A percentile compares a stretch with the other conserved stretches of the same genome.
phyloP scores from a whole-genome alignment of 768 basidiomycete genomes.

The Sarcodon sp. region DNA sequence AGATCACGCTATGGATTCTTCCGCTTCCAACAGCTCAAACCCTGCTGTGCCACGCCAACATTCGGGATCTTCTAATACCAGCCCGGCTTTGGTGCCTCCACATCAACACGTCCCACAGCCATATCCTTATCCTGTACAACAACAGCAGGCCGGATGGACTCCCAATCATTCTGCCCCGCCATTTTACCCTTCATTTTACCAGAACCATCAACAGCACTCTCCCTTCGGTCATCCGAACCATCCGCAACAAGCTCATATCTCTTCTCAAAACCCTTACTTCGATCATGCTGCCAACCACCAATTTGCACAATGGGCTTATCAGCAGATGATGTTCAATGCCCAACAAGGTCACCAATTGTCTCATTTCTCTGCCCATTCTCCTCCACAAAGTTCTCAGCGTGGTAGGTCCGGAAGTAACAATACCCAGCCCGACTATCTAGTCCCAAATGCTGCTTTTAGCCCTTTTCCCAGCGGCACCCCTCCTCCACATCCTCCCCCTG shows the following conservation, averaged over 20 bases:
- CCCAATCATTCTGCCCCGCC: conserved; percentile 53
- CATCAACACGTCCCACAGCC: conserved; percentile 25
- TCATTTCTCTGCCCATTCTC: conserved; percentile 16
- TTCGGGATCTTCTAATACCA: conserved; percentile 48
- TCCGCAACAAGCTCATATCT: conserved; percentile 23
- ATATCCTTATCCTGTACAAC: conserved; percentile 62
- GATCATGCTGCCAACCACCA: conserved; percentile 63
- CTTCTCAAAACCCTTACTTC: conserved; percentile 47
- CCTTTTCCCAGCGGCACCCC: conserved; percentile 55
- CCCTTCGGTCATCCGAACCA: conserved; percentile 29
- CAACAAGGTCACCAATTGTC: conserved; percentile 38
- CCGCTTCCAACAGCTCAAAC: conserved; percentile 9
- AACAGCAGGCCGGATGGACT: conserved; percentile 62
- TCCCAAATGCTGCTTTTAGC: conserved; percentile 48
- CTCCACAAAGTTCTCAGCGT: conserved; percentile 20
- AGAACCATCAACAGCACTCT: conserved; percentile 48
- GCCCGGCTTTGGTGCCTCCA: conserved; percentile 18
- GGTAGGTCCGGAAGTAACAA: conserved; percentile 23
- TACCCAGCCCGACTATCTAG: conserved; percentile 39
- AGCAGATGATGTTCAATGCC: conserved; percentile 81
- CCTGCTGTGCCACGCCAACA: conserved; percentile 36
- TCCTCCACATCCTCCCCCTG: conserved; percentile 39
- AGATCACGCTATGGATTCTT: conserved; percentile 52
- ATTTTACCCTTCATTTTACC: conserved; percentile 70
- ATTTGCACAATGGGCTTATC: conserved; percentile 80